Base-by-base conservation (phyloP, 2,329 filamentous ascomycete genomes). In the Pseudocercospora pini-densiflorae region DNA sequence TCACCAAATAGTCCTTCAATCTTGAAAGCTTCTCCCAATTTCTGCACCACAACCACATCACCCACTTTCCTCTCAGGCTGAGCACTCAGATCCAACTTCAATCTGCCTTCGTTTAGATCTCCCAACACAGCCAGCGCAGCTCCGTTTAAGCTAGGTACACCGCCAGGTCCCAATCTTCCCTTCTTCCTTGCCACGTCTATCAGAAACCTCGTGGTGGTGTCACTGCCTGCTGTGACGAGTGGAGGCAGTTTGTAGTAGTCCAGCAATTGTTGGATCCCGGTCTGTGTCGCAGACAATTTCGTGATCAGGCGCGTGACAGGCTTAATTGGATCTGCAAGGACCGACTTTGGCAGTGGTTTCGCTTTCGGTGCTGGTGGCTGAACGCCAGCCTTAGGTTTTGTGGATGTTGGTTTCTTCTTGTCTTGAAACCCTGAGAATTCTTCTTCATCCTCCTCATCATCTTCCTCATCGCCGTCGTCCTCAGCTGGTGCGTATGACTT, bases 51-150 rank as follows among this genome's bases (percentile, higher is more conserved):
- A 80, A 93, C 83, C 83, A 96, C 93, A 79, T 85, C 84, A 68
- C 96, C 89, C 71, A 93, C 88, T 58, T 66, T 65, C 19, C 75
- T 78, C 69, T 57, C 75, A 66, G 51, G 71, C 66, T 33, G 76
- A 74, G 54, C 78, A n/a, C n/a, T 19, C 76, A 68, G 79, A 77
- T 53, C 80, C 78, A 69, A 71, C 63, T 53, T 77, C 76, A 99
- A 96, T 61, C 95, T 88, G 27, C 94, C 94, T 78, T 98, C 94
- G 72, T 95, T 88, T 92, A 95, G 97, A 82, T 99, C 95, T n/a
- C 89, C 95, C 65, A 99, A 89, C 63, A 99, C 94, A 0, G 92
- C 91, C 86, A 95, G 94, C 69, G 94, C 95, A 7, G 95, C 94
- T 62, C 91, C 89, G 72, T 89, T 85, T 66, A 98, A 80, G 79